Conservation (phyloP, 306 rosid species). For the Pueraria montana region DNA sequence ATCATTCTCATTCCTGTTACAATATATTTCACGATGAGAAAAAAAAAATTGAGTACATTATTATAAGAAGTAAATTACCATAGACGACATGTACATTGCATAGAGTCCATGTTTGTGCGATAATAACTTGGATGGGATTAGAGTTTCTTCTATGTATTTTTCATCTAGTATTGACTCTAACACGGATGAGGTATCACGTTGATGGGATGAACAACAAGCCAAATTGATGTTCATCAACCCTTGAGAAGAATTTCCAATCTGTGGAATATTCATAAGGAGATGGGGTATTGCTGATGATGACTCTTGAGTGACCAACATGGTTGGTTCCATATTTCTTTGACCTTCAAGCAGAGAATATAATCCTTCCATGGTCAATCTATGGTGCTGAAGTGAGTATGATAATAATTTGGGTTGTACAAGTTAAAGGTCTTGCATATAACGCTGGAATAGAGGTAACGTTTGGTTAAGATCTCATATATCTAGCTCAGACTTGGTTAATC, state of each 20-base stretch:
- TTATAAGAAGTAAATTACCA: neutral
- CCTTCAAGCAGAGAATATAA: neutral
- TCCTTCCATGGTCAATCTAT: neutral
- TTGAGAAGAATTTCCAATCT: neutral
- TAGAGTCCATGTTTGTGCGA: too few species aligned
- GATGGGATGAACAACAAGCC: neutral
- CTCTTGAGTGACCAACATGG: neutral
- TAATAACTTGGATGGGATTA: neutral
- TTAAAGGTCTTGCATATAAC: neutral
- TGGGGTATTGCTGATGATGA: too few species aligned
- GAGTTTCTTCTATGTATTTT: neutral
- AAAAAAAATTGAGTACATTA: neutral
- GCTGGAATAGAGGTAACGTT: neutral
- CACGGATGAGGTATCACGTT: too few species aligned
- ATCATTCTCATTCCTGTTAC: slow-evolving; percentile 8
- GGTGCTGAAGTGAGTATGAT: neutral
- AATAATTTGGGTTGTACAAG: neutral
- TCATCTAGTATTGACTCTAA: neutral
- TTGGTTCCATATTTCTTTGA: neutral
- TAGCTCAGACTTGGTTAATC: neutral
- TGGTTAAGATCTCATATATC: neutral
- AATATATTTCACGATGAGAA: neutral
- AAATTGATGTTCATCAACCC: neutral
- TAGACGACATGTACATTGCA: neutral
- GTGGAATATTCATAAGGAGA: neutral